phyloP scores from a whole-genome alignment of 169 alveolate species.

The Plasmodium coatneyi region DNA sequence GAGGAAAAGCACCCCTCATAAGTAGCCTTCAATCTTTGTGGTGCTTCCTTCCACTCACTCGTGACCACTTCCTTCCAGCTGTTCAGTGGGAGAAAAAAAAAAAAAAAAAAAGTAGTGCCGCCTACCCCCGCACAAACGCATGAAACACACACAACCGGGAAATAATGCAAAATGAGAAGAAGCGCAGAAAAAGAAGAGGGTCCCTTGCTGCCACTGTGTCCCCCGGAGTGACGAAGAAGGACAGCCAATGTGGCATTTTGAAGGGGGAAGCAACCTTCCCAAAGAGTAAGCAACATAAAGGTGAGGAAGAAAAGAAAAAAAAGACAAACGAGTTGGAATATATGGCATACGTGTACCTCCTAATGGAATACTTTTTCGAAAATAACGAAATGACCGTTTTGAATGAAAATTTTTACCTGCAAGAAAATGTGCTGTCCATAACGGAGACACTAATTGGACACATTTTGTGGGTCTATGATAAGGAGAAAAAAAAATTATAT shows the following conservation, averaged over 20 bases:
- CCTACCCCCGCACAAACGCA: neutral
- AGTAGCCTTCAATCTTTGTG: neutral
- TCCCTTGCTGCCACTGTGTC: neutral
- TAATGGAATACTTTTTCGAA: conserved; percentile 50
- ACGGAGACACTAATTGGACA: conserved; percentile 63
- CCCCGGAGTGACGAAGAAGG: neutral
- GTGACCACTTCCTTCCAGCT: neutral
- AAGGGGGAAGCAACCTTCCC: neutral
- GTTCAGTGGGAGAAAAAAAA: neutral
- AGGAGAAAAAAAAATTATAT: conserved; percentile 20
- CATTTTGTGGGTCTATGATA: conserved; percentile 40
- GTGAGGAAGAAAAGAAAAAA: neutral
- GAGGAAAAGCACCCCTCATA: neutral
- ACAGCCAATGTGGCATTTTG: neutral
- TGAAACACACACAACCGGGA: neutral
- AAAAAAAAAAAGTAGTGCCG: neutral
- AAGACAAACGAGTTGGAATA: neutral
- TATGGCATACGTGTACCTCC: conserved; percentile 25
- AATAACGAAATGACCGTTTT: conserved; percentile 19
- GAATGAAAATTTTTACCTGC: conserved; percentile 51
- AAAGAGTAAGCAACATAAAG: neutral
- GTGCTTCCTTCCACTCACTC: neutral
- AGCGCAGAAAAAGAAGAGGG: neutral
- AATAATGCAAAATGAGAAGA: neutral
- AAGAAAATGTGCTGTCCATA: conserved; percentile 28